Conservation (phyloP, 768 basidiomycete species). For the Leccinellum albellum region DNA sequence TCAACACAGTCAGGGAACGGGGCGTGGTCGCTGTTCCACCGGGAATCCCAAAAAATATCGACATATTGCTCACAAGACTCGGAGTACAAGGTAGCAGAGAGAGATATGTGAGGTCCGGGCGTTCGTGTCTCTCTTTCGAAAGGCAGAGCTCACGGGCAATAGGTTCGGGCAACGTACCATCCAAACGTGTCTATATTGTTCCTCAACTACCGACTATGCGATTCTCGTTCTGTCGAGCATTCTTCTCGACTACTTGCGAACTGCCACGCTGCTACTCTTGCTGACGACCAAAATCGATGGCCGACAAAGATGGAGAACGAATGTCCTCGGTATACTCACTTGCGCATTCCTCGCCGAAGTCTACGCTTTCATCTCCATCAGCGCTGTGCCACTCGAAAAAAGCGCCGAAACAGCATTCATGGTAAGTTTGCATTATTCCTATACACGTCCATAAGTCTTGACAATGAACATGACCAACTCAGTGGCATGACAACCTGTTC, state of each 20-base stretch:
- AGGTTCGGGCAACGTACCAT: slow-evolving; percentile 71
- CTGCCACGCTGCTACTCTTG: slow-evolving; percentile 45
- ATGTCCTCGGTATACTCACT: slow-evolving; percentile 46
- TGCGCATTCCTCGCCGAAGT: slow-evolving; percentile 49
- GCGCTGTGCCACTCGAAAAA: slow-evolving; percentile 44
- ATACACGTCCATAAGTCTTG: not conserved
- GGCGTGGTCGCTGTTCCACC: slow-evolving; percentile 10
- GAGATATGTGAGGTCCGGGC: slow-evolving; percentile 54
- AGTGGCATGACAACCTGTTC: slow-evolving; percentile 69
- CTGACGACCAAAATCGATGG: slow-evolving; percentile 41
- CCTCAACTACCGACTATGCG: slow-evolving; percentile 55
- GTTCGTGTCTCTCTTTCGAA: not conserved
- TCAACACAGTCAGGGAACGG: slow-evolving; percentile 22
- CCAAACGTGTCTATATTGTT: slow-evolving; percentile 63
- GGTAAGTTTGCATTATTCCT: slow-evolving; percentile 27
- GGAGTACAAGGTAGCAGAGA: slow-evolving; percentile 54
- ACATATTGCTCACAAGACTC: slow-evolving; percentile 52
- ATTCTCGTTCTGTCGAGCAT: slow-evolving; percentile 54
- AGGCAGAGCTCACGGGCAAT: not conserved
- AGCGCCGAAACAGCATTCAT: slow-evolving; percentile 37
- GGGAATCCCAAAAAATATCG: slow-evolving; percentile 45
- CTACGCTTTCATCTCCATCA: slow-evolving; percentile 48
- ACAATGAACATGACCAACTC: not conserved
- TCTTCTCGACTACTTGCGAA: slow-evolving; percentile 57
- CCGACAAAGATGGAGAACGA: slow-evolving; percentile 41